These are phyloP conservation scores for Colletotrichum neosansevieriae DNA, from an alignment of 2,329 filamentous ascomycete species.

Conservation along the genomic window DNA sequence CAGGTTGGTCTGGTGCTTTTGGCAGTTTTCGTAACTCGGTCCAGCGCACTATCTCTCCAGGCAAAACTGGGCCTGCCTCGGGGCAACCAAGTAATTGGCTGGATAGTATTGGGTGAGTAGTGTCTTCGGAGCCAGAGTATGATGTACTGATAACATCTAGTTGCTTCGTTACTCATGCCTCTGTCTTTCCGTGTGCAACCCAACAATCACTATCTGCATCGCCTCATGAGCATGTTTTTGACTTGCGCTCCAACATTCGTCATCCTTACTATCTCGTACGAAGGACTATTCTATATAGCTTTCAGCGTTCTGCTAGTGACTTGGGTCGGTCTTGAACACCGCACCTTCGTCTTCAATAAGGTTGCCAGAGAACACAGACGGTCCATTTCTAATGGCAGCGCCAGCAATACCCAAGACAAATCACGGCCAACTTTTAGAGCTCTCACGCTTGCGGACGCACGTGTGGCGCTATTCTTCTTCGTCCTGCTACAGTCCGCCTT, in stretches of 20 bases:
- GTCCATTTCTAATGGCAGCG: not conserved
- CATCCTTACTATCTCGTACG: slow-evolving; percentile 96
- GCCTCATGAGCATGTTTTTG: slow-evolving; percentile 88
- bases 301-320: slow-evolving; percentile 86
- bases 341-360: slow-evolving; percentile 56
- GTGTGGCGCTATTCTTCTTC: slow-evolving; percentile 94
- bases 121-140: not conserved
- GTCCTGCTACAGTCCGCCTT: slow-evolving; percentile 95
- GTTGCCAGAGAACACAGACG: not conserved
- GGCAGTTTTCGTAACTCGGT: slow-evolving; percentile 87
- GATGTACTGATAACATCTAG: slow-evolving; percentile 53
- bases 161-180: slow-evolving; percentile 81
- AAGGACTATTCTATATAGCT: slow-evolving; percentile 93
- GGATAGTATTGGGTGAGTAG: slow-evolving; percentile 77
- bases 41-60: slow-evolving; percentile 86
- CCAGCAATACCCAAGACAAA: not conserved
- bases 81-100: slow-evolving; percentile 90
- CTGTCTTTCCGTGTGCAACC: slow-evolving; percentile 84
- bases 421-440: slow-evolving; percentile 63
- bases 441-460: slow-evolving; percentile 83
- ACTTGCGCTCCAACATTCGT: slow-evolving; percentile 94
- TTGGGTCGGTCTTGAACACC: slow-evolving; percentile 94
- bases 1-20: slow-evolving; percentile 82
- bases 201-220: slow-evolving; percentile 90
- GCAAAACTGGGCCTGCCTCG: slow-evolving; percentile 85